Base-by-base conservation (phyloP, 306 rosid species). In the Pachyrhizus erosus region DNA sequence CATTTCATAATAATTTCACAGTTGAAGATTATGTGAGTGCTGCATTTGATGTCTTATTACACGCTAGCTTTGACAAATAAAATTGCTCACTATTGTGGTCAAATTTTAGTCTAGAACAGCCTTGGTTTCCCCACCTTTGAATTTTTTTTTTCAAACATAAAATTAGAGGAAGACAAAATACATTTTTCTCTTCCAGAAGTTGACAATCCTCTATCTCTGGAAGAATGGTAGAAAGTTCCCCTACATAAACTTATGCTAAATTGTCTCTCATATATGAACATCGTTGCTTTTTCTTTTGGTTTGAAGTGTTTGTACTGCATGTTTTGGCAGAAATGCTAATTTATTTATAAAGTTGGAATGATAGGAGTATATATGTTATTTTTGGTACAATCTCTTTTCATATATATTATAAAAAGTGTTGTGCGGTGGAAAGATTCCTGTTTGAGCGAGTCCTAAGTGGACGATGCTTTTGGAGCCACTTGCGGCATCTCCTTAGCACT, bases 41-140 rank as follows among this genome's bases (percentile, higher is more conserved):
- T 17, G 81, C 81, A 74, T 73, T 54, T 34, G 9, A 66, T 29
- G 24, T 4, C 27, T 0, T 42, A 18, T 40, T 79, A 82, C 64
- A 69, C 65, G 33, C 68, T 74, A 21, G 26, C 83, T 77, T 78
- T 52, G 40, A 81, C 73, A 34, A 58, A 74, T 18, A n/a, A 42
- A 43, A 8, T 65, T 45, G 40, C 57, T 13, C 60, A 13, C 80
- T 29, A 21, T 23, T 24, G 27, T 2, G 7, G 74, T 76, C 87
- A 57, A 87, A 14, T 64, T 51, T 39, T 39, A 58, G 66, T 58
- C 66, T 17, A 57, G 18, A 7, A 21, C 21, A 11, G n/a, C 69
- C 9, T 42, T 61, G 72, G 15, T 70, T 49, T 71, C n/a, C 81
- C 49, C 49, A 31, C 49, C 39, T 21, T 33, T 33, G 78, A 43